Evolutionary conservation across 306 rosid genomes (phyloP), one percentile per base, ranked within the genome.

Genomic region (Fragaria ananassa): DNA sequence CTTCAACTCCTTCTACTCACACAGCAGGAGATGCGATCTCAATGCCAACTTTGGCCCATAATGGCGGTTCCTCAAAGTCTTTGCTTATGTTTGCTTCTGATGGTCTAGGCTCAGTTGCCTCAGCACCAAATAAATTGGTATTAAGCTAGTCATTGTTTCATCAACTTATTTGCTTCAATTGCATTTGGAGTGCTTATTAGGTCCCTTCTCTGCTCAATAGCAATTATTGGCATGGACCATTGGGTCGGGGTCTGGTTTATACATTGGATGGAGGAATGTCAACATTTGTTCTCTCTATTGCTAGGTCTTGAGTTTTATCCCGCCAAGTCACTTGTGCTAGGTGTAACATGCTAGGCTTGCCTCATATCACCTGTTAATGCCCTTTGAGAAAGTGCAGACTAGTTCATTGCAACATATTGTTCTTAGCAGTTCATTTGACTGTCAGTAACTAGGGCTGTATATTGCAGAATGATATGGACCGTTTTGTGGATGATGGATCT

Each of bases 71-170:
- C 21, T 80, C 92, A 0, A 86, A 86, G 85, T 78, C 91, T 68
- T 63, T 82, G n/a, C 82, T 81, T 69, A 74, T 88, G 89, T 83
- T 62, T 78, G 74, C 80, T 63, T 65, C 92, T 31, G 89, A 88
- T 81, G 87, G 84, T 65, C 72, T 89, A 72, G 84, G 85, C 57
- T 81, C 97, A 65, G 86, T 62, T 74, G 60, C 88, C 42, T 84
- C 92, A 49, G 78, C 83, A 15, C 84, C 88, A 66, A 88, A 85
- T 84, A 88, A 86, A 77, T 39, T 86, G 94, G 97, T 91, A 21
- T 72, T 92, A 51, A 57, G 42, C 1, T 58, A 41, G 13, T 23
- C 57, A 8, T 51, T 65, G 45, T 10, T 17, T 4, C 34, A 5
- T 41, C 51, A 17, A 42, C 70, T 71, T 39, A 54, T 70, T 51